Conservation (phyloP, 495 filamentous ascomycete genomes). For the Penicillium dipodomyicola region DNA sequence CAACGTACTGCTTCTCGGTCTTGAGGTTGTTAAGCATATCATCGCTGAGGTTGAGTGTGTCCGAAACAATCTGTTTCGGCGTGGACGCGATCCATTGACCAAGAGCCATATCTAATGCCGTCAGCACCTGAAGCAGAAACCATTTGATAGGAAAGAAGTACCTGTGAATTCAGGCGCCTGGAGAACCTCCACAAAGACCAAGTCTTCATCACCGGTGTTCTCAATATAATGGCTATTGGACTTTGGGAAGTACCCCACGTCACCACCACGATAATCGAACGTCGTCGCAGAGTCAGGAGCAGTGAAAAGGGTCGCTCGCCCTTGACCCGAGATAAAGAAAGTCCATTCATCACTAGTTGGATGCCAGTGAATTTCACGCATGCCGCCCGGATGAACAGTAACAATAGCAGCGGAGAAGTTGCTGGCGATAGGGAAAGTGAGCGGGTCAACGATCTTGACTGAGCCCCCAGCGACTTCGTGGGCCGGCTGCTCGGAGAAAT, state of each 20-base stretch:
- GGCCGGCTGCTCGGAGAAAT: conserved; percentile 61
- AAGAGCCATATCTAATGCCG: conserved; percentile 53
- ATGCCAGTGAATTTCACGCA: conserved; percentile 83
- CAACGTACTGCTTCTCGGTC: conserved; percentile 61
- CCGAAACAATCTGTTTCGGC: conserved; percentile 60
- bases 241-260: conserved; percentile 67
- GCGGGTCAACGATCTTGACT: conserved; percentile 66
- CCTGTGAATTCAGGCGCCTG: conserved; percentile 62
- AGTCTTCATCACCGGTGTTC: conserved; percentile 66
- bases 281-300: conserved; percentile 59
- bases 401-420: conserved; percentile 64
- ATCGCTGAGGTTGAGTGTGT: conserved; percentile 59
- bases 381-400: conserved; percentile 64
- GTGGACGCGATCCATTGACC: conserved; percentile 65
- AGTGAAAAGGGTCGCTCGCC: conserved; percentile 63
- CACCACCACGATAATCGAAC: conserved; percentile 74
- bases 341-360: conserved; percentile 72
- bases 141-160: conserved; percentile 18
- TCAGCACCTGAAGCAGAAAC: conserved; percentile 5
- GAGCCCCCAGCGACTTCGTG: conserved; percentile 59
- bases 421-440: conserved; percentile 58
- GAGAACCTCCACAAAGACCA: conserved; percentile 69
- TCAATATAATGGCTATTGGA: conserved; percentile 69
- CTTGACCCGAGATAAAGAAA: conserved; percentile 68
- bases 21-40: conserved; percentile 53